Base-by-base conservation (phyloP, 2,329 filamentous ascomycete genomes). In the Verticillium longisporum region DNA sequence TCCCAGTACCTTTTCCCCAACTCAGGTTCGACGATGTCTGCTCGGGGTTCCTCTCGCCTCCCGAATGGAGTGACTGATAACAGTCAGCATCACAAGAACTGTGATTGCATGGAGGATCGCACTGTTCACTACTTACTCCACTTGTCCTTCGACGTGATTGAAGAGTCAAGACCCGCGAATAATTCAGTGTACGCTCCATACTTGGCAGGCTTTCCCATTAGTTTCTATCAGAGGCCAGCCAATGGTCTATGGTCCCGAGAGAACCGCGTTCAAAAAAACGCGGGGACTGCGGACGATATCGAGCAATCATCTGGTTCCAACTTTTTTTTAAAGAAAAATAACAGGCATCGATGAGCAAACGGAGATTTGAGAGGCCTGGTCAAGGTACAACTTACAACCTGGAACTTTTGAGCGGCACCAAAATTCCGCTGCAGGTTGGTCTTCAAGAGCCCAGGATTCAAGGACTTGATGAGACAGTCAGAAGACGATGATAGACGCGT, bases 171-270 rank as follows among this genome's bases (percentile, higher is more conserved):
- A 2, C 73, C 77, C 32, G 75, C 74, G 58, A 72, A 79, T 1
- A 79, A 62, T 67, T 77, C 74, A 0, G 77, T 78, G 63, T 78
- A 79, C 1, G 74, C 77, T 10, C 77, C 77, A 55, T 69, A 63
- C 56, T 70, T 56, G 55, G 55, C 55, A 11, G 55, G 55, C 14
- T 31, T 31, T 34, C 55, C 55, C 4, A 36, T 56, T 5, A 36
- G n/a, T 21, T 50, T 50, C 45, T 50, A 36, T 36, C 2, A 9
- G 7, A 36, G 3, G 6, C 4, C 4, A 26, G 26, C 26, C 26
- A 26, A 26, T 4, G 26, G 4, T 26, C 26, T 26, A 26, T 26
- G 26, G 26, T 26, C 26, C 26, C 26, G 4, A 26, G 26, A 26
- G 26, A 26, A 26, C 26, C 26, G 26, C 3, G 26, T 26, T 26